These are phyloP conservation scores for Isabelozyma heimii DNA, from an alignment of 805 yeast genomes.

Conservation along the genomic window DNA sequence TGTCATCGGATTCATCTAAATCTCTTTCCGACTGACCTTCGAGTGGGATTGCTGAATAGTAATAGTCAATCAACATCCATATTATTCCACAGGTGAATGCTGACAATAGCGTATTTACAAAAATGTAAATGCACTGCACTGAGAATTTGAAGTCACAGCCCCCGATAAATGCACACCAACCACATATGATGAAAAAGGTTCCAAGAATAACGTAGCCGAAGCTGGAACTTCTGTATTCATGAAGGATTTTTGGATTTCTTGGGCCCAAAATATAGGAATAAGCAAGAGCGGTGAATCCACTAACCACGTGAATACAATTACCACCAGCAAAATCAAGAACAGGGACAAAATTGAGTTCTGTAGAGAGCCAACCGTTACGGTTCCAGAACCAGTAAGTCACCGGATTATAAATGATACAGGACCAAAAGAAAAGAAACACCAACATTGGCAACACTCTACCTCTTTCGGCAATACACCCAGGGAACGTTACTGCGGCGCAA, in stretches of 20 bases:
- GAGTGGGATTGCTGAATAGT: constrained; percentile 37
- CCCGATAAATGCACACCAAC: constrained; percentile 43
- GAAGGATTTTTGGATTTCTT: constrained; percentile 34
- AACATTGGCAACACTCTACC: constrained; percentile 42
- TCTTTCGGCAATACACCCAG: constrained; percentile 44
- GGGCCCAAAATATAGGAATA: constrained; percentile 43
- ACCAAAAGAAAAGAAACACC: constrained; percentile 38
- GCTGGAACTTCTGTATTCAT: constrained; percentile 35
- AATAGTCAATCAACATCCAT: constrained; percentile 39
- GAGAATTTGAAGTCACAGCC: constrained; percentile 44
- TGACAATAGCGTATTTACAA: constrained; percentile 31
- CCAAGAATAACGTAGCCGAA: constrained; percentile 34
- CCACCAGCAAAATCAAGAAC: constrained; percentile 48
- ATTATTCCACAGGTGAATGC: constrained; percentile 32
- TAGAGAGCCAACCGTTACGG: constrained; percentile 40
- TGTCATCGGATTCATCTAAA: neutral
- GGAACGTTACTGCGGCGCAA: constrained; percentile 40
- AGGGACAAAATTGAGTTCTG: constrained; percentile 28
- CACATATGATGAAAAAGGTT: constrained; percentile 26
- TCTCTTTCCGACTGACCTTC: constrained; percentile 15
- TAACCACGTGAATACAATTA: constrained; percentile 40
- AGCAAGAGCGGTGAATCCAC: constrained; percentile 45
- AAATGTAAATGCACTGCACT: constrained; percentile 25
- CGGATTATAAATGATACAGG: constrained; percentile 39
- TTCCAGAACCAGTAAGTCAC: constrained; percentile 48